Evolutionary conservation across 2,329 filamentous ascomycete species (phyloP).

Genomic region (Cryphonectria carpinicola): DNA sequence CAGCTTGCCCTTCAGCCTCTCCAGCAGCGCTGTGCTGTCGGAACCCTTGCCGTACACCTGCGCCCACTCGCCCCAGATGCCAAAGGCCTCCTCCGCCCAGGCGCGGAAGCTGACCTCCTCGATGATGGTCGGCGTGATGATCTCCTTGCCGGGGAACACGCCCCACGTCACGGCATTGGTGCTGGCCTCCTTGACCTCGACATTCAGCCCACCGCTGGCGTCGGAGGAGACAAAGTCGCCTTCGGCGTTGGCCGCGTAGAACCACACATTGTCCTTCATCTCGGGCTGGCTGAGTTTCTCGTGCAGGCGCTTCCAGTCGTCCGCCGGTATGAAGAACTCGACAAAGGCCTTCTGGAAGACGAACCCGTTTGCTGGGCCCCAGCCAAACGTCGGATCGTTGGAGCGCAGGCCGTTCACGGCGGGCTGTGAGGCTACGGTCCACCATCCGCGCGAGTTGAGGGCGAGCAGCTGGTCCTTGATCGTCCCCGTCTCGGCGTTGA

Average conservation of each 20-base stretch:
- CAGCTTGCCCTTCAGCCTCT: constrained; percentile 66
- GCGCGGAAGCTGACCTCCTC: constrained; percentile 92
- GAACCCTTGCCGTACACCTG: constrained; percentile 75
- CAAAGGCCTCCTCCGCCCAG: constrained; percentile 95
- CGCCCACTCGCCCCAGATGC: constrained; percentile 94
- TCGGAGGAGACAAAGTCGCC: constrained; percentile 81
- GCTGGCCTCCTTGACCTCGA: constrained; percentile 47
- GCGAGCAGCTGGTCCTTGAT: constrained; percentile 77
- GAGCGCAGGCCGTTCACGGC: constrained; percentile 86
- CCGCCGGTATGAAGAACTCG: constrained; percentile 83
- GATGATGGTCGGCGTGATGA: constrained; percentile 94
- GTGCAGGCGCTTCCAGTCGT: constrained; percentile 72
- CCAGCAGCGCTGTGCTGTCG: constrained; percentile 72
- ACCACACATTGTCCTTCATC: constrained; percentile 72
- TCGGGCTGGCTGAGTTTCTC: constrained; percentile 63
- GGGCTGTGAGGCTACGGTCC: constrained; percentile 94
- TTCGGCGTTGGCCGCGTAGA: constrained; percentile 79
- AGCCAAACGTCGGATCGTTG: constrained; percentile 80
- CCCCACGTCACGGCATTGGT: constrained; percentile 98
- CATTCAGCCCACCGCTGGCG: constrained; percentile 35
- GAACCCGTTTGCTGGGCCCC: constrained; percentile 90
- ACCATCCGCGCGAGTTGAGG: constrained; percentile 85
- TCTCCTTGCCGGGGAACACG: constrained; percentile 93
- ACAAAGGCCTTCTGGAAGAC: constrained; percentile 99
- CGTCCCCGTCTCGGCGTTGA: constrained; percentile 79